Base-by-base conservation (phyloP, 169 alveolate genomes). In the Babesia gibsoni region DNA sequence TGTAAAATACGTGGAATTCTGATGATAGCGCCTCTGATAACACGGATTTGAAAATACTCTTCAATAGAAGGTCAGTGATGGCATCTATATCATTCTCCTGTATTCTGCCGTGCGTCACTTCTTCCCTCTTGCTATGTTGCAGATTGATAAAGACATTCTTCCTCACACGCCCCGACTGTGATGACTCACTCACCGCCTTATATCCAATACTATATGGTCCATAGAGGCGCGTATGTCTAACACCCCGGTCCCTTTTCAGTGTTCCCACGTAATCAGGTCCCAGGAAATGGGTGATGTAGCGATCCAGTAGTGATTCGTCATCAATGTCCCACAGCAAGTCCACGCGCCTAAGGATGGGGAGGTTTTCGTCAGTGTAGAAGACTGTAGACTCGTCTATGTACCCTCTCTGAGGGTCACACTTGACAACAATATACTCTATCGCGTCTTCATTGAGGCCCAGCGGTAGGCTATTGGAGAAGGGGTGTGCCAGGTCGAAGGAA, bases 341-440 rank as follows among this genome's bases (percentile, higher is more conserved):
- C 8, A 77, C 25, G 37, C 72, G 22, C 14, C 52, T 9, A 9
- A 77, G 6, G n/a, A 52, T 58, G n/a, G 70, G 61, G 12, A 77
- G 20, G 7, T 63, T 3, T 22, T 65, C 74, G 32, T 77, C 86
- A 23, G 52, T 29, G 36, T 67, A 67, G 1, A 77, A 6, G 30
- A 77, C 16, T 23, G 86, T 77, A 32, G 37, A 20, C 10, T 52
- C 67, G n/a, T 56, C 48, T 7, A 77, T 18, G 52, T 77, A 65
- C 0, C 86, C 86, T 0, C 82, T 64, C 4, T 35, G 33, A 22
- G 86, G 86, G 30, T 77, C 86, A 41, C 86, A 77, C 33, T 63
- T 66, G 14, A 77, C 68, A 8, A 77, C 48, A 66, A 66, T 23
- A 42, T 66, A 66, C 25, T 46, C 57, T 4, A 39, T 30, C 9